Evolutionary conservation across 139 green algal species (phyloP).

Genomic region (Choricystis sp.): DNA sequence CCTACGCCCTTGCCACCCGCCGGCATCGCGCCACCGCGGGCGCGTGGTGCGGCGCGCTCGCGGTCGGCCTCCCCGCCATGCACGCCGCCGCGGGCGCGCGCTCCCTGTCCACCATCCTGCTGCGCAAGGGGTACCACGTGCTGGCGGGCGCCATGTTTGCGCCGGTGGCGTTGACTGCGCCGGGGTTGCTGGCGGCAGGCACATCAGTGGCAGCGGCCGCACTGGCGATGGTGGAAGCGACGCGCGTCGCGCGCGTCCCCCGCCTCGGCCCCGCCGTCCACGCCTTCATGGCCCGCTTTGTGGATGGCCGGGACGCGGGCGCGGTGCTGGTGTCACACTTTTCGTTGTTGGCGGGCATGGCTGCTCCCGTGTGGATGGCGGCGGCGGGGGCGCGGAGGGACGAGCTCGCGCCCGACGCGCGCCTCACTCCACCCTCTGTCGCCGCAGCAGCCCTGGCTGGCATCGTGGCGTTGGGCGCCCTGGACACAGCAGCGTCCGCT

Average conservation of each 20-base stretch:
- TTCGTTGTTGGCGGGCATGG: conserved; percentile 42
- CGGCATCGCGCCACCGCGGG: no score
- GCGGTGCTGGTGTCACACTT: conserved; percentile 45
- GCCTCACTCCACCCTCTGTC: no score
- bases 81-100: conserved; percentile 8
- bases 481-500: neutral
- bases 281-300: conserved; percentile 38
- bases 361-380: conserved; percentile 26
- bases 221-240: conserved; percentile 20
- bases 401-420: no score
- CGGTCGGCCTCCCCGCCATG: conserved; percentile 23
- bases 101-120: conserved; percentile 6
- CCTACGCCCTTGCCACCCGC: neutral
- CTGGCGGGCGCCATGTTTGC: conserved; percentile 39
- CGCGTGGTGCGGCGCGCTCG: conserved; percentile 26
- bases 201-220: conserved; percentile 22
- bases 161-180: conserved; percentile 34
- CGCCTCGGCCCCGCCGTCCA: conserved; percentile 10
- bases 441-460: conserved; percentile 20
- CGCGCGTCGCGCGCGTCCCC: conserved; percentile 5
- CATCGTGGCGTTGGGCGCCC: conserved; percentile 28
- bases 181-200: conserved; percentile 28
- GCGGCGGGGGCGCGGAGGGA: neutral
- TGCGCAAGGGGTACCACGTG: conserved; percentile 34
- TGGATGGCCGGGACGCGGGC: conserved; percentile 32